Evolutionary conservation across 306 rosid species (phyloP).

Genomic region (Rosa persica): DNA sequence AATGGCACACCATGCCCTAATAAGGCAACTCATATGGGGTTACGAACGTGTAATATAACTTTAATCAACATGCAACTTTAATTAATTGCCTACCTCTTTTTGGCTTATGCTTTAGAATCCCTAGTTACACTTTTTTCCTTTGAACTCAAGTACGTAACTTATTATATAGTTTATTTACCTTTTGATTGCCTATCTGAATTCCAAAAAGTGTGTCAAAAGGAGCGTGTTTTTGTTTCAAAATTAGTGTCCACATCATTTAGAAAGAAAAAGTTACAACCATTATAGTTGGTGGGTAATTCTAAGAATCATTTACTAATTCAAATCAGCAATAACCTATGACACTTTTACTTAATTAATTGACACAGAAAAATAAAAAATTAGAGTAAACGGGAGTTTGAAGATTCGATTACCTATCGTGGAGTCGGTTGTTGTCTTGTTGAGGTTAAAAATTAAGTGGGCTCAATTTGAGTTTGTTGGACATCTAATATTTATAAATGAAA

Average conservation of each 20-base stretch:
- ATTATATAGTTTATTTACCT: conserved; percentile 3
- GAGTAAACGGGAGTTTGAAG: no score
- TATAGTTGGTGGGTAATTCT: no score
- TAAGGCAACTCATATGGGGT: background rate
- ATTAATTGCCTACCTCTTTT: background rate
- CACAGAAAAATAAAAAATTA: no score
- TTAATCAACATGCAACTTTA: conserved; percentile 26
- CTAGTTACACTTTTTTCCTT: conserved; percentile 14
- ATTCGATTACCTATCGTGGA: no score
- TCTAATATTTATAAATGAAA: no score
- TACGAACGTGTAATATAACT: conserved; percentile 7
- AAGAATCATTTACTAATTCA: no score
- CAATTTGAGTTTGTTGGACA: no score
- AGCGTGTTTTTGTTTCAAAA: conserved; percentile 17
- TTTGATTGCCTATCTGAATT: conserved; percentile 10
- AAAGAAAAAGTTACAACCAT: no score
- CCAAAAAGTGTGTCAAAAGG: conserved; percentile 26
- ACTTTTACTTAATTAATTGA: no score
- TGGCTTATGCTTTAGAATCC: conserved; percentile 25
- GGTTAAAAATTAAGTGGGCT: no score
- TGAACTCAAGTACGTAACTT: conserved; percentile 15
- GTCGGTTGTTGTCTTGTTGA: no score
- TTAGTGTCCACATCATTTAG: background rate
- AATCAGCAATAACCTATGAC: no score
- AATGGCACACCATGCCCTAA: background rate